Evolutionary conservation across 805 yeast species (phyloP).

Genomic region (Saccharomyces paradoxus): DNA sequence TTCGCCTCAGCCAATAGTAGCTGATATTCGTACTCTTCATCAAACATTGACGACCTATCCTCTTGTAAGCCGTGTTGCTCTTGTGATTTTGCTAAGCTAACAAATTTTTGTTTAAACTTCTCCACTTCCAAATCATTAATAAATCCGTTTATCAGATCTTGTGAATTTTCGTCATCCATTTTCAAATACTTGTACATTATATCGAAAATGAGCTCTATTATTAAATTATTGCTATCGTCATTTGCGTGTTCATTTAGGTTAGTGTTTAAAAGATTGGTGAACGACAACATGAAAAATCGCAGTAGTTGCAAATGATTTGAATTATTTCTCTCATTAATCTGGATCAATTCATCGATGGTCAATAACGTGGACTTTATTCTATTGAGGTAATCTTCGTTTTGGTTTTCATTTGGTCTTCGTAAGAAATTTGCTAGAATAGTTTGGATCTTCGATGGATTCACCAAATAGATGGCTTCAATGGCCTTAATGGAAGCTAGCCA

Average conservation of each 20-base stretch:
- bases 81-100: not conserved
- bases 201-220: slow-evolving; percentile 22
- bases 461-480: slow-evolving; percentile 26
- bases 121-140: not conserved
- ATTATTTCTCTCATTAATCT: slow-evolving; percentile 24
- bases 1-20: slow-evolving; percentile 12
- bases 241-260: slow-evolving; percentile 2
- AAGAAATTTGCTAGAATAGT: slow-evolving; percentile 5
- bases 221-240: slow-evolving; percentile 14
- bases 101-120: not conserved
- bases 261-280: slow-evolving; percentile 30
- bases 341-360: slow-evolving; percentile 22
- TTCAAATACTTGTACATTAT: slow-evolving; percentile 19
- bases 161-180: slow-evolving; percentile 3
- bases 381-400: slow-evolving; percentile 1
- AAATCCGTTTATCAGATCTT: slow-evolving; percentile 4
- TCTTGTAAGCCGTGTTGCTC: not conserved
- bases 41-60: slow-evolving; percentile 7
- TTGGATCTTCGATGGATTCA: slow-evolving; percentile 13
- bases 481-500: slow-evolving; percentile 28
- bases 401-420: slow-evolving; percentile 1
- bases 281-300: slow-evolving; percentile 25
- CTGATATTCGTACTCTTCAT: slow-evolving; percentile 17
- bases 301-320: slow-evolving; percentile 26
- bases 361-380: slow-evolving; percentile 5